phyloP scores from a whole-genome alignment of 164 flowering plant species.

The Buxus sempervirens region DNA sequence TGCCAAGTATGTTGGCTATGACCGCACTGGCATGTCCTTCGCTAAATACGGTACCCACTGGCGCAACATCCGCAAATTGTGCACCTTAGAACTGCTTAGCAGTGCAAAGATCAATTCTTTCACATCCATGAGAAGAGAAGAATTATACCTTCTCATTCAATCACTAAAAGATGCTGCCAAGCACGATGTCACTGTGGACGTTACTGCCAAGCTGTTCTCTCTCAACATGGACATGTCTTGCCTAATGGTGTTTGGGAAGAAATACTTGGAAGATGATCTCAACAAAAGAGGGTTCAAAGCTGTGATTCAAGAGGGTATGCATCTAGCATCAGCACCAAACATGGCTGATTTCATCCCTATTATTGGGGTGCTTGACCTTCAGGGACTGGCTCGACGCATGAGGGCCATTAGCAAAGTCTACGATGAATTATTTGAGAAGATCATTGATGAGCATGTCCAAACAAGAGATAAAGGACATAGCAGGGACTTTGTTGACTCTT shows the following conservation, averaged over 20 bases:
- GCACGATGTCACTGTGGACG: not conserved
- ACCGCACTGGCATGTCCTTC: not conserved
- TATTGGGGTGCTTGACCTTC: constrained; percentile 17
- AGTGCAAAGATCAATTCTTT: constrained; percentile 16
- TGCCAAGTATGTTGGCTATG: not conserved
- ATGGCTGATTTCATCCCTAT: constrained; percentile 25
- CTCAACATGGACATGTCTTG: constrained; percentile 11
- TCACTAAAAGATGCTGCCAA: constrained; percentile 3
- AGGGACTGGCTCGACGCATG: constrained; percentile 10
- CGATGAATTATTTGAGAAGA: constrained; percentile 11
- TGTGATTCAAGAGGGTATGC: constrained; percentile 6
- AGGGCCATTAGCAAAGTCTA: not conserved
- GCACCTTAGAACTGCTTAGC: constrained; percentile 24
- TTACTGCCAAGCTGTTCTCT: constrained; percentile 7
- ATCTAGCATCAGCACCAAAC: constrained; percentile 21
- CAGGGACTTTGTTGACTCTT: constrained; percentile 13
- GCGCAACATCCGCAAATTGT: constrained; percentile 25
- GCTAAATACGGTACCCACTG: constrained; percentile 22
- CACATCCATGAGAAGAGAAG: constrained; percentile 20
- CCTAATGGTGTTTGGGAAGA: constrained; percentile 14
- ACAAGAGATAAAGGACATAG: not conserved
- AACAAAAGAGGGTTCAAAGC: constrained; percentile 12
- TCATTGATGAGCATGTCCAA: constrained; percentile 18
- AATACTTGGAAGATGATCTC: not conserved
- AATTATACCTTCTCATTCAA: constrained; percentile 12